phyloP scores from a whole-genome alignment of 1,139 yeast species.

The Suhomyces choctaworum region DNA sequence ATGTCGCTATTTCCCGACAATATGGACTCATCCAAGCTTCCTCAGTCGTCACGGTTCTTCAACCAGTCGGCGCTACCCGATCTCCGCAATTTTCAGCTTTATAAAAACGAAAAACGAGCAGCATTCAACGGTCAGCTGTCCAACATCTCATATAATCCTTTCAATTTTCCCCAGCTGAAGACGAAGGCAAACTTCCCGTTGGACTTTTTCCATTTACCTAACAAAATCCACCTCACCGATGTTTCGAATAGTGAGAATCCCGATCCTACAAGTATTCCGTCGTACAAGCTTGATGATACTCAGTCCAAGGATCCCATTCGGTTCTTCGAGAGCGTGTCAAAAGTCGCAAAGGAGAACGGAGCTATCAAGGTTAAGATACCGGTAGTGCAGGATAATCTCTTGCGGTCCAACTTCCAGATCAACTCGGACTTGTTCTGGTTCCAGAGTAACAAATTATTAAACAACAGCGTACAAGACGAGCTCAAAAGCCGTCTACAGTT shows the following conservation, averaged over 20 bases:
- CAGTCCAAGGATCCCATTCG: conserved; percentile 52
- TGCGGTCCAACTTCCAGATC: conserved; percentile 33
- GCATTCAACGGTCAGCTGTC: conserved; percentile 31
- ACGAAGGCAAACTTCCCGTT: conserved; percentile 42
- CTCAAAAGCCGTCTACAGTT: conserved; percentile 31
- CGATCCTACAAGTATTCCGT: conserved; percentile 22
- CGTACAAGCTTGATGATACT: conserved; percentile 43
- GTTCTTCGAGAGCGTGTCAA: conserved; percentile 49
- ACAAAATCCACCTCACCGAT: conserved; percentile 27
- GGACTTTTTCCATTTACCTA: conserved; percentile 35
- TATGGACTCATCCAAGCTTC: conserved; percentile 24
- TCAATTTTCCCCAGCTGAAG: conserved; percentile 43
- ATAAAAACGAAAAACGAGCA: conserved; percentile 21
- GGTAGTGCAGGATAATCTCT: conserved; percentile 35
- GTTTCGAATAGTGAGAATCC: conserved; percentile 15
- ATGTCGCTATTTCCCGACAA: conserved; percentile 17
- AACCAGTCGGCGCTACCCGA: conserved; percentile 32
- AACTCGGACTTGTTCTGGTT: conserved; percentile 55
- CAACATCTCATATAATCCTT: conserved; percentile 45
- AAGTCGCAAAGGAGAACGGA: conserved; percentile 56
- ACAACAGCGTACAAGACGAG: conserved; percentile 33
- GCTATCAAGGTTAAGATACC: conserved; percentile 75
- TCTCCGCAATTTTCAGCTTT: conserved; percentile 25
- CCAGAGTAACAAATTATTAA: conserved; percentile 44
- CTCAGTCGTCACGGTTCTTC: conserved; percentile 40